Evolutionary conservation across 75 land plant species (phyloP), one percentile per base, ranked within the genome.

Genomic region (Cunninghamia lanceolata): DNA sequence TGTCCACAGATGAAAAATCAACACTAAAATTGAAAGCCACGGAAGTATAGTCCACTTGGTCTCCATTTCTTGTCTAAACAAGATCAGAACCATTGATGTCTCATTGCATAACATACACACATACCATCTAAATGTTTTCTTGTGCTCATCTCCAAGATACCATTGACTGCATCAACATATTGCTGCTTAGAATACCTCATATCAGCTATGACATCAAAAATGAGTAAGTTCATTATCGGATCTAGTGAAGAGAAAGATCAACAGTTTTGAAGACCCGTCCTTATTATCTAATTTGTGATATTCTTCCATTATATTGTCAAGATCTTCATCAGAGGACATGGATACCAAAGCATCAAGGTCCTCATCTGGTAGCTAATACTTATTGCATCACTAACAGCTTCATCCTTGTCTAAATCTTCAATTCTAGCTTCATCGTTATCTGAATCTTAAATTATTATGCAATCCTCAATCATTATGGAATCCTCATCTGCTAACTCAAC

Each of bases 261-360:
- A 84, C 63, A 98, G 91, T 84, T 93, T 88, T 63, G 87, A 90
- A 84, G 89, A 89, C 36, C 95, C 94, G 59, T 87, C 94, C 80
- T 40, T 45, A 21, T 85, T 87, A 45, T 91, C 94, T 50, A 90
- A 89, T 84, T 89, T 92, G 75, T 91, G 89, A 83, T 94, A 96
- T 82, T 97, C 99, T 30, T 97, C 99, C 75, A 96, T 91, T 98
- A 97, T 96, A 81, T 97, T 92, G 73, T 90, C 92, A 74, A 97
- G 89, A 88, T 97, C 99, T 68, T 97, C 99, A 88, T 97, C 95
- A 36, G 94, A 94, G 42, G 96, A 94, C 17, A 97, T 95, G 14
- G 99, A 97, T 77, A 97, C 91, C 39, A 97, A 89, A 11, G 99
- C 94, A 91, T 97, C 99, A 82, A 97, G 93, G 86, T 97, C 99